Conservation (phyloP, 805 yeast species). For the Metschnikowia dekortorum region DNA sequence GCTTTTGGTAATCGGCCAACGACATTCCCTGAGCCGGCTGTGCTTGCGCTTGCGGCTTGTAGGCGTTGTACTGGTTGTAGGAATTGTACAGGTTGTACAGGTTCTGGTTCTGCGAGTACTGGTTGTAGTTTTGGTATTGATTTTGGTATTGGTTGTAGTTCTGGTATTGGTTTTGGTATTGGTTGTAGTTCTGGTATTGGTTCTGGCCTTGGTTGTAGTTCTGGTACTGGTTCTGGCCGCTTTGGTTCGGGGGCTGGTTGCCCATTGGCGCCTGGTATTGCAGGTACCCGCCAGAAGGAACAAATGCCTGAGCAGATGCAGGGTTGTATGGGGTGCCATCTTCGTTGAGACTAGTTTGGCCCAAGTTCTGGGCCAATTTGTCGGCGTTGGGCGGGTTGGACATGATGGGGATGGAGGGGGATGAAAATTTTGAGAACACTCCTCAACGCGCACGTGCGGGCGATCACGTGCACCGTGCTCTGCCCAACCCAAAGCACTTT, state of each 20-base stretch:
- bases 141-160: conserved; percentile 6
- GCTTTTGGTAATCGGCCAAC: conserved; percentile 77
- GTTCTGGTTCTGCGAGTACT: conserved; percentile 18
- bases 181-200: conserved; percentile 10
- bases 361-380: conserved; percentile 42
- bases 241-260: conserved; percentile 6
- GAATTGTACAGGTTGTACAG: conserved; percentile 21
- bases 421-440: conserved; percentile 3
- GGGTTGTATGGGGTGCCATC: conserved; percentile 41
- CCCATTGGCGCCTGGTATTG: conserved; percentile 14
- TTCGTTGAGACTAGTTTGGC: conserved; percentile 35
- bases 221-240: conserved; percentile 9
- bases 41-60: conserved; percentile 14
- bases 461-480: neutral
- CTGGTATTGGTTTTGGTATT: conserved; percentile 14
- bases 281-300: conserved; percentile 36
- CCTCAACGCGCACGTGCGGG: neutral
- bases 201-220: conserved; percentile 15
- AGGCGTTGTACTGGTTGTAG: conserved; percentile 13
- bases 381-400: conserved; percentile 30
- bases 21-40: conserved; percentile 50
- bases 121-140: conserved; percentile 18
- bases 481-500: neutral
- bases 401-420: conserved; percentile 1
- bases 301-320: conserved; percentile 45